Evolutionary conservation across 2,329 filamentous ascomycete genomes (phyloP).

Genomic region (Xylariales sp.): DNA sequence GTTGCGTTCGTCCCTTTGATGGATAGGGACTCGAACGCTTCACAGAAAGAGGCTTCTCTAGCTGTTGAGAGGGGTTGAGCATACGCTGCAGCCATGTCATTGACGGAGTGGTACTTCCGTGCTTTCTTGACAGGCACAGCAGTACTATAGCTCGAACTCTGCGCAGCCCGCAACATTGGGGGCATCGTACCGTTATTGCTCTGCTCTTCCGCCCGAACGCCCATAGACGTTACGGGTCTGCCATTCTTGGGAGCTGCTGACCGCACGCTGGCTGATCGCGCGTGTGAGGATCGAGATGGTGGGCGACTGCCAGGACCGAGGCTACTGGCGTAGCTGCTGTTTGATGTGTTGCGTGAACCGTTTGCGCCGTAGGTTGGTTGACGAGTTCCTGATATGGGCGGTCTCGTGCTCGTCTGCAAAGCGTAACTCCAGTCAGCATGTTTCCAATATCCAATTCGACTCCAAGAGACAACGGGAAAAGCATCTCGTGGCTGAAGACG

Average conservation of each 20-base stretch:
- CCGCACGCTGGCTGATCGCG: slow-evolving; percentile 14
- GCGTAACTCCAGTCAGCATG: neutral
- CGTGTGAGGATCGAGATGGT: slow-evolving; percentile 24
- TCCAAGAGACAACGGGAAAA: neutral
- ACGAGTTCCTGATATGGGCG: slow-evolving; percentile 10
- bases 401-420: slow-evolving; percentile 17
- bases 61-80: slow-evolving; percentile 11
- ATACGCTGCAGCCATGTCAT: slow-evolving; percentile 16
- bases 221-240: slow-evolving; percentile 26
- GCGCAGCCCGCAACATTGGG: slow-evolving; percentile 16
- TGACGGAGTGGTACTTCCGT: slow-evolving; percentile 22
- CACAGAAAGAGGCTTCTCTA: slow-evolving; percentile 42
- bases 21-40: slow-evolving; percentile 33
- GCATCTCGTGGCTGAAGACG: neutral
- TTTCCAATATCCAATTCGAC: neutral
- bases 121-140: slow-evolving; percentile 16
- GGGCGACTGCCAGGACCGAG: slow-evolving; percentile 30
- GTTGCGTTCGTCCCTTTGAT: slow-evolving; percentile 27
- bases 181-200: slow-evolving; percentile 35
- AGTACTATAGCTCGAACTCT: slow-evolving; percentile 8
- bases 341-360: slow-evolving; percentile 20
- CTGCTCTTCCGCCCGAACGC: slow-evolving; percentile 21
- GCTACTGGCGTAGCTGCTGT: slow-evolving; percentile 32
- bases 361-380: slow-evolving; percentile 7
- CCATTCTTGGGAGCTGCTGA: slow-evolving; percentile 21